These are phyloP conservation scores for Vaccinium corymbosum DNA, from an alignment of 148 eudicot species.

Conservation along the genomic window DNA sequence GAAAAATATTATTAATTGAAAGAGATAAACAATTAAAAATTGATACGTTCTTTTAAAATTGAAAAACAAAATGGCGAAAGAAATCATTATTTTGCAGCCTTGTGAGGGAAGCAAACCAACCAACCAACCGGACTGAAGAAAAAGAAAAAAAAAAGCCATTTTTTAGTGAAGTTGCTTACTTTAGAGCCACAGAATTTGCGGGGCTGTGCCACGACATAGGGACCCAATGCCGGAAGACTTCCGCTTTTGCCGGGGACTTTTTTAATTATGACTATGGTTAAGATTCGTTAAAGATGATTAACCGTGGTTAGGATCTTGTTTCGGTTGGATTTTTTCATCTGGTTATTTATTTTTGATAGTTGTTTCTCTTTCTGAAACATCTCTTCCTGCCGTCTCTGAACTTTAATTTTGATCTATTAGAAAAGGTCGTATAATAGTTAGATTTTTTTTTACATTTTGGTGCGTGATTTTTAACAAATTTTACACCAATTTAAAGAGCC, in stretches of 20 bases:
- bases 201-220: slow-evolving; percentile 29
- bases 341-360: no score
- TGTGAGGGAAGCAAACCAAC: no score
- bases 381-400: not conserved
- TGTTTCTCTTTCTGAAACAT: not conserved
- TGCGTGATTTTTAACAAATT: no score
- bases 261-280: slow-evolving; percentile 6
- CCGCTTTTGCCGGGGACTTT: slow-evolving; percentile 33
- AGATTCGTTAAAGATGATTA: not conserved
- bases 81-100: no score
- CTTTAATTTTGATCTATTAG: no score
- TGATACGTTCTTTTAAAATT: no score
- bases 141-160: not conserved
- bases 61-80: no score
- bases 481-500: no score
- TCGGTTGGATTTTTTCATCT: not conserved
- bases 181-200: slow-evolving; percentile 22
- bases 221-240: slow-evolving; percentile 27
- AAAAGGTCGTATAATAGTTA: not conserved
- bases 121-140: no score
- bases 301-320: not conserved
- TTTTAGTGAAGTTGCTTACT: slow-evolving; percentile 1
- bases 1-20: no score
- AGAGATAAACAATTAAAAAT: no score
- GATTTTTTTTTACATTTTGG: no score